A percentile compares a stretch with the other conserved stretches of the same genome.
phyloP scores from a whole-genome alignment of 2,329 filamentous ascomycete species.

The Hypoxylon sp. region DNA sequence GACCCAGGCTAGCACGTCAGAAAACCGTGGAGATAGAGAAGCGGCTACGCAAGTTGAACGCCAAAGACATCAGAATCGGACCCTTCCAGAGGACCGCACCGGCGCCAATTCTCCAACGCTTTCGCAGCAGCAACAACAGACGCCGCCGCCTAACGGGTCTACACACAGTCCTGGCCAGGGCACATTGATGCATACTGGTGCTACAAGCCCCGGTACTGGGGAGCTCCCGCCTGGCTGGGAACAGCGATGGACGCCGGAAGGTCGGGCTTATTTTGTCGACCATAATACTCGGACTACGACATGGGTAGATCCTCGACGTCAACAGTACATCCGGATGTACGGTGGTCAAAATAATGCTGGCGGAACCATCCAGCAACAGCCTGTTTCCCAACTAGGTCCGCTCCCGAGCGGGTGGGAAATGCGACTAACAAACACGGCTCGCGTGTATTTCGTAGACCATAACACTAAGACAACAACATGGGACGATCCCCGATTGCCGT shows the following conservation, averaged over 20 bases:
- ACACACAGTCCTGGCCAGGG: slow-evolving; percentile 62
- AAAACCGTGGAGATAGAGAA: slow-evolving; percentile 83
- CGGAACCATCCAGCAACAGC: slow-evolving; percentile 94
- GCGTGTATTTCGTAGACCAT: slow-evolving; percentile 99
- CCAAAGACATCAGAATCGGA: slow-evolving; percentile 92
- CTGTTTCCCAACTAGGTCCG: slow-evolving; percentile 94
- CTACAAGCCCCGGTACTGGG: slow-evolving; percentile 92
- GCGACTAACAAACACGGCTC: slow-evolving; percentile 96
- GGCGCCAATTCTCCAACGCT: slow-evolving; percentile 91
- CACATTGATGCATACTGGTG: slow-evolving; percentile 94
- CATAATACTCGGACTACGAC: slow-evolving; percentile 98
- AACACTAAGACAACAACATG: slow-evolving; percentile 99
- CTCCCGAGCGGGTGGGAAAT: slow-evolving; percentile 99
- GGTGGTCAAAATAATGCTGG: slow-evolving; percentile 85
- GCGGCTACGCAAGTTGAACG: slow-evolving; percentile 94
- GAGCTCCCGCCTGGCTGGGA: slow-evolving; percentile 98
- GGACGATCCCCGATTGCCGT: slow-evolving; percentile 96
- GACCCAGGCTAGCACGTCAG: slow-evolving; percentile 76
- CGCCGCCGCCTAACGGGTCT: slow-evolving; percentile 48
- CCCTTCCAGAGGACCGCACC: slow-evolving; percentile 93
- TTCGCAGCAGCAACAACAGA: slow-evolving; percentile 62
- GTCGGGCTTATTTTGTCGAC: slow-evolving; percentile 95
- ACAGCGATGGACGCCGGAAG: slow-evolving; percentile 94
- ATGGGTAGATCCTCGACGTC: slow-evolving; percentile 96
- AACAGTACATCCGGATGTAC: slow-evolving; percentile 99